These are phyloP conservation scores for Nadsonia commutata DNA, from an alignment of 1,139 yeast species.

Conservation along the genomic window DNA sequence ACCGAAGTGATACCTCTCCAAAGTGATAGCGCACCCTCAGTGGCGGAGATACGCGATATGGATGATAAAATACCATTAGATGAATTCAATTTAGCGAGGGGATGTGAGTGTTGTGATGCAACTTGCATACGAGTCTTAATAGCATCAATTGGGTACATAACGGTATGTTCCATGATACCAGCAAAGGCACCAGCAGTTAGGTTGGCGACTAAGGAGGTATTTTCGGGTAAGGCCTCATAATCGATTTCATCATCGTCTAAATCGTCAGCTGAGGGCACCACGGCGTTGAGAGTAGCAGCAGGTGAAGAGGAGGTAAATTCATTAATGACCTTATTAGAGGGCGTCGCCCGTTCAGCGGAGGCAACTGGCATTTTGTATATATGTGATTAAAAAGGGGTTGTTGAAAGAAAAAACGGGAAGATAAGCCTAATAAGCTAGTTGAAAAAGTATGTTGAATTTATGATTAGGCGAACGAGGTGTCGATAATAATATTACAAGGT, in stretches of 20 bases:
- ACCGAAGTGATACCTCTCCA: constrained; percentile 96
- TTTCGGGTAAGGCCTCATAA: constrained; percentile 84
- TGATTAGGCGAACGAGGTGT: no score
- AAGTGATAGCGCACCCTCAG: constrained; percentile 81
- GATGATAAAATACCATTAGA: constrained; percentile 37
- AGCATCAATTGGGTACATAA: constrained; percentile 93
- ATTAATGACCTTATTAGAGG: no score
- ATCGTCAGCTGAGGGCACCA: no score
- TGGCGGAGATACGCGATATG: constrained; percentile 58
- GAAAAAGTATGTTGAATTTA: no score
- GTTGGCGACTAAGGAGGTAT: constrained; percentile 72
- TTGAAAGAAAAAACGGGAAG: no score
- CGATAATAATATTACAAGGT: no score
- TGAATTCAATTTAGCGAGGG: constrained; percentile 20
- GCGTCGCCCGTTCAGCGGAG: no score
- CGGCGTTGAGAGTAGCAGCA: background rate
- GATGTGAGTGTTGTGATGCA: constrained; percentile 22
- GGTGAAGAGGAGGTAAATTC: no score
- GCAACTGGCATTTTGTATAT: no score
- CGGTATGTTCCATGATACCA: constrained; percentile 92
- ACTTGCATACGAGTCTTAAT: constrained; percentile 92
- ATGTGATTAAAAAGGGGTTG: no score
- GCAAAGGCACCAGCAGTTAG: constrained; percentile 93
- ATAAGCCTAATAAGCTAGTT: no score
- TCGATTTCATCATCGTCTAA: constrained; percentile 32